These are phyloP conservation scores for Talaromyces sp. DNA, from an alignment of 2,329 filamentous ascomycete genomes.

Conservation along the genomic window DNA sequence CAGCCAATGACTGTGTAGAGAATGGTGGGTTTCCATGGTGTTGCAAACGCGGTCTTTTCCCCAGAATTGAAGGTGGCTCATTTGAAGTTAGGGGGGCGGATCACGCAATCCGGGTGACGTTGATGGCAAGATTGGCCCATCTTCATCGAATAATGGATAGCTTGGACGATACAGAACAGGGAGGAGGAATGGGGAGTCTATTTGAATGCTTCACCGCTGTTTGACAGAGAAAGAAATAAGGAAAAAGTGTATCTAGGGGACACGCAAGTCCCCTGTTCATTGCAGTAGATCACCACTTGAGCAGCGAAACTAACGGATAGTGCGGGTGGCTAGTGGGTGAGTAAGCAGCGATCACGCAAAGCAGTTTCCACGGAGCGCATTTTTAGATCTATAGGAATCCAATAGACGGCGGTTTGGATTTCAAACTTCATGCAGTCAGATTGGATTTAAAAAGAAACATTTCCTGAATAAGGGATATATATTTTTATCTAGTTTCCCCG, in stretches of 20 bases:
- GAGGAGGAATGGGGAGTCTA: background rate
- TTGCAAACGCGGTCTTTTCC: slow-evolving; percentile 1
- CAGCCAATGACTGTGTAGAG: slow-evolving; percentile 11
- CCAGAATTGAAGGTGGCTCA: slow-evolving; percentile 6
- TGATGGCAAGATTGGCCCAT: slow-evolving; percentile 25
- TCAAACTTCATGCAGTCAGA: no score
- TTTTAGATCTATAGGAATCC: no score
- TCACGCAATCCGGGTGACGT: slow-evolving; percentile 30
- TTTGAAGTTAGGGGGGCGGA: slow-evolving; percentile 11
- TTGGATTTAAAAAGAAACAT: no score
- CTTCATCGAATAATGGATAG: slow-evolving; percentile 6
- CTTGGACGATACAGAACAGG: background rate
- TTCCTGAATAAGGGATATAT: no score
- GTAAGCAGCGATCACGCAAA: background rate
- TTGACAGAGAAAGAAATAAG: background rate
- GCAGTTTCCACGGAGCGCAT: no score
- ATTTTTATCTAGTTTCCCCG: no score
- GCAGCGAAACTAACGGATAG: no score
- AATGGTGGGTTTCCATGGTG: background rate
- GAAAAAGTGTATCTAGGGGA: slow-evolving; percentile 20
- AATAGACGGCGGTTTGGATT: no score
- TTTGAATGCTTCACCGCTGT: slow-evolving; percentile 17
- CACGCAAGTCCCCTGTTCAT: no score
- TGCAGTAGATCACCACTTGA: no score
- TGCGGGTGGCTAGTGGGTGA: no score